A percentile compares a stretch with the other conserved stretches of the same genome.
These are phyloP conservation scores for Elaeis guineensis DNA, from an alignment of 176 grass and related monocot species.

Conservation along the genomic window DNA sequence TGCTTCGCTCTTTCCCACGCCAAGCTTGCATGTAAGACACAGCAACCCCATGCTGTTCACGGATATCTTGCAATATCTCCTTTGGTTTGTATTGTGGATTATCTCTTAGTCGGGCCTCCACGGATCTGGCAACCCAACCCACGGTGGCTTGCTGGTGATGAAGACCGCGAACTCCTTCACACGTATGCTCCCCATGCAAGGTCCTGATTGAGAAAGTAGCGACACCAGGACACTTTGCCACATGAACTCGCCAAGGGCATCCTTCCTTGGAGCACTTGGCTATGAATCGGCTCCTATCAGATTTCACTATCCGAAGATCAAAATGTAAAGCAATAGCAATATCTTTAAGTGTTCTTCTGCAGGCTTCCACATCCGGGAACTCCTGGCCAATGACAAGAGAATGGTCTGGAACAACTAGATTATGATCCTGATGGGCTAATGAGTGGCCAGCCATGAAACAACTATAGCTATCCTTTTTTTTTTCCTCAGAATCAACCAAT, in stretches of 20 bases:
- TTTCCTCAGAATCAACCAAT: not conserved
- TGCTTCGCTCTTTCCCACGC: conserved; percentile 95
- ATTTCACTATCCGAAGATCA: conserved; percentile 83
- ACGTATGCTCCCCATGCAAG: conserved; percentile 76
- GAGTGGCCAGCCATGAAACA: conserved; percentile 21
- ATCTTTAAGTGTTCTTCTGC: conserved; percentile 69
- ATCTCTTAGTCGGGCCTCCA: conserved; percentile 72
- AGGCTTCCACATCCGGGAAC: conserved; percentile 72
- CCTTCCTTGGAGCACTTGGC: conserved; percentile 81
- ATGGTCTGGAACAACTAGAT: conserved; percentile 24
- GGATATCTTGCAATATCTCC: conserved; percentile 95
- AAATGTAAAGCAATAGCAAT: conserved; percentile 95
- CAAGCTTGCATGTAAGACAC: conserved; percentile 99
- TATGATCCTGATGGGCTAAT: conserved; percentile 37
- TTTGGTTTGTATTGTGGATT: conserved; percentile 95
- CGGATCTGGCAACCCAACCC: conserved; percentile 90
- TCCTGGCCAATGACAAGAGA: conserved; percentile 73
- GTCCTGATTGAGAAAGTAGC: conserved; percentile 77
- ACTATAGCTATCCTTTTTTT: not conserved
- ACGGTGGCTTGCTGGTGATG: conserved; percentile 96
- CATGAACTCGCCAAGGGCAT: conserved; percentile 82
- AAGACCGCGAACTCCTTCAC: conserved; percentile 62
- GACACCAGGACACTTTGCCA: conserved; percentile 65
- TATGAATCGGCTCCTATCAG: conserved; percentile 85
- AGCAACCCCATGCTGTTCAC: conserved; percentile 82